Percentiles rank a stretch among this genome's conserved stretches.
Conservation (phyloP, 1,139 yeast species). For the Magnusiomyces sp. region DNA sequence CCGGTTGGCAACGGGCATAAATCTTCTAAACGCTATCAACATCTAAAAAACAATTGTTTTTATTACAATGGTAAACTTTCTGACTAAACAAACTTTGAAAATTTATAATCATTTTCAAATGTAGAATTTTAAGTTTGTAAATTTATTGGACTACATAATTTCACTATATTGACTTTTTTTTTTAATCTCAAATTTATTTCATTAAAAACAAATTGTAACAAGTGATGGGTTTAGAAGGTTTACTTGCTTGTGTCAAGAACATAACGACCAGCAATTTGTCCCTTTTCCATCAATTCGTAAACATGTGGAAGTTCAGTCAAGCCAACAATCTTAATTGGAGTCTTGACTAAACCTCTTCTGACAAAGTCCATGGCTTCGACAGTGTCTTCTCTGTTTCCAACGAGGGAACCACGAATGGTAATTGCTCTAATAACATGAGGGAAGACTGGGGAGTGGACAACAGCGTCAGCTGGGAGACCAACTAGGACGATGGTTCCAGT, state of each 20-base stretch:
- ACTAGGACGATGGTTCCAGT: constrained; percentile 65
- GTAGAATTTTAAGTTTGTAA: background rate
- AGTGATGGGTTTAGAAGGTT: background rate
- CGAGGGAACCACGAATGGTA: constrained; percentile 55
- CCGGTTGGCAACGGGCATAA: too few species aligned
- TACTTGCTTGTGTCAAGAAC: constrained; percentile 39
- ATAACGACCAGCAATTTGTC: constrained; percentile 59
- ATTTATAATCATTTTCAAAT: too few species aligned
- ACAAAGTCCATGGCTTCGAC: constrained; percentile 64
- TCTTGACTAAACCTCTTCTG: constrained; percentile 50
- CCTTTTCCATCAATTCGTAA: constrained; percentile 54
- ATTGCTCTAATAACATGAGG: constrained; percentile 47
- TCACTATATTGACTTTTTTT: too few species aligned
- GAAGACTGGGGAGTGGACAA: constrained; percentile 45
- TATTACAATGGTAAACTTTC: too few species aligned
- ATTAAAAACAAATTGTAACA: background rate
- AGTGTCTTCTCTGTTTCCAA: constrained; percentile 65
- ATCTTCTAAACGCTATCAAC: too few species aligned
- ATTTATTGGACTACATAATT: background rate
- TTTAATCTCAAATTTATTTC: background rate
- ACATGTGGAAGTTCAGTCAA: constrained; percentile 48
- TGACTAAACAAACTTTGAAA: too few species aligned
- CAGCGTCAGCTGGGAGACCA: constrained; percentile 62
- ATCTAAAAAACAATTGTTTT: too few species aligned
- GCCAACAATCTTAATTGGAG: constrained; percentile 55